Percentiles rank a stretch among this genome's conserved stretches.
Evolutionary conservation across 2,329 filamentous ascomycete species (phyloP).

Genomic region (Penicillium sumatraense): DNA sequence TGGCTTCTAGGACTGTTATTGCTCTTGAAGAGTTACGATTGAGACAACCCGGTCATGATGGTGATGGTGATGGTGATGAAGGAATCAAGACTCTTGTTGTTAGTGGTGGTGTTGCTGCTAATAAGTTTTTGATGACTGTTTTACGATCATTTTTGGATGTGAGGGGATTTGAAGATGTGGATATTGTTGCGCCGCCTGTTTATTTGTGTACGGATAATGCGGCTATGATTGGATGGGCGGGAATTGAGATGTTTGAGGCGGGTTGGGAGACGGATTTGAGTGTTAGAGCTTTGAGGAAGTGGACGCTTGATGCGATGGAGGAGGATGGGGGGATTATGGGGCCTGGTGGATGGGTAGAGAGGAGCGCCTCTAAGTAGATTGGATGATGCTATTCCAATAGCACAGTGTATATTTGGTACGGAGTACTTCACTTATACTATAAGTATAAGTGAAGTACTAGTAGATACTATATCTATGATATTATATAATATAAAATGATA

Average conservation of each 20-base stretch:
- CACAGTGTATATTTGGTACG: too few species aligned
- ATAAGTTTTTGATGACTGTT: constrained; percentile 75
- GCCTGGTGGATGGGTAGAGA: constrained; percentile 55
- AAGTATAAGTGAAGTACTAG: too few species aligned
- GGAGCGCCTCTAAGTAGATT: constrained; percentile 16
- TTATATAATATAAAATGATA: background rate
- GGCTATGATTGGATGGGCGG: constrained; percentile 96
- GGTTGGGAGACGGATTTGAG: constrained; percentile 70
- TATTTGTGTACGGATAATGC: constrained; percentile 91
- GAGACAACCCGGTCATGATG: background rate
- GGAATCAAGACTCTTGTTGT: constrained; percentile 71
- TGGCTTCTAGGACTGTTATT: constrained; percentile 74
- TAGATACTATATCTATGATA: background rate
- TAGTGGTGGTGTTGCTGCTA: constrained; percentile 88
- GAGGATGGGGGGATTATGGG: constrained; percentile 72
- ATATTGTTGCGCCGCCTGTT: constrained; percentile 74
- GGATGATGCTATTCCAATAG: too few species aligned
- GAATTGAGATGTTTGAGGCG: constrained; percentile 84
- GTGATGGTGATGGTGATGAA: constrained; percentile 16
- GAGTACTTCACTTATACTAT: constrained; percentile 1
- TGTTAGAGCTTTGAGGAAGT: constrained; percentile 67
- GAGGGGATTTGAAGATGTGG: constrained; percentile 66
- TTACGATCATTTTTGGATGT: constrained; percentile 64
- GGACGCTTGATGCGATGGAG: constrained; percentile 70
- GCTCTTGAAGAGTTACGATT: constrained; percentile 58